Base-by-base conservation (phyloP, 441 rosid genomes). In the Hypseocharis bilobata region DNA sequence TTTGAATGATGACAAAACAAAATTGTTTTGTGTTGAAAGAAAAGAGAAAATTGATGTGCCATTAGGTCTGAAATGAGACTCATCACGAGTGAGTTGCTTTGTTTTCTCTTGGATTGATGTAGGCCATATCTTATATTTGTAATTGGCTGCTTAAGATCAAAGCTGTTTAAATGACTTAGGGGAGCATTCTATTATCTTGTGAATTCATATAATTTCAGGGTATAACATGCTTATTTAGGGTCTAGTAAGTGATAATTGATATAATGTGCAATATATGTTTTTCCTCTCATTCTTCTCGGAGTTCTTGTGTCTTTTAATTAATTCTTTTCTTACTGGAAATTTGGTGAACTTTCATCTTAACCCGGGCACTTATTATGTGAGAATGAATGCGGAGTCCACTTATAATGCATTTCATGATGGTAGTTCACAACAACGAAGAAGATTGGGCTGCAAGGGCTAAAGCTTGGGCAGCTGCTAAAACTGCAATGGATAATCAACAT, bases 371-470 rank as follows among this genome's bases (percentile, higher is more conserved):
- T 7, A 16, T 44, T 44, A 44, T 44, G 22, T 16, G 19, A 3
- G 51, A 44, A 16, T 16, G 6, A 44, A 44, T 44, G 6, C 16
- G 51, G 17, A 44, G 19, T 44, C 17, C 19, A 14, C 51, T 44
- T 44, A 44, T 44, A 14, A 6, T 44, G 13, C n/a, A 3, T 44
- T 44, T 68, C 44, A 63, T 69, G 45, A 59, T 70, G 54, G 64
- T 84, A 82, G 93, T 76, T 52, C 84, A 81, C 51, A 84, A 75
- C 71, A 80, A 78, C 72, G 77, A 47, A 29, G 96, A 91, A 74
- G 96, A 93, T 63, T 93, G 99, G 99, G 96, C 86, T 78, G 93
- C 96, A 44, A 88, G 81, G 80, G 99, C 99, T 19, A 87, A 83
- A 78, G 97, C 88, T 56, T 91, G 96, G 97, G 97, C 95, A 59